phyloP scores from a whole-genome alignment of 2,329 filamentous ascomycete species.

The Leptographium flavum region DNA sequence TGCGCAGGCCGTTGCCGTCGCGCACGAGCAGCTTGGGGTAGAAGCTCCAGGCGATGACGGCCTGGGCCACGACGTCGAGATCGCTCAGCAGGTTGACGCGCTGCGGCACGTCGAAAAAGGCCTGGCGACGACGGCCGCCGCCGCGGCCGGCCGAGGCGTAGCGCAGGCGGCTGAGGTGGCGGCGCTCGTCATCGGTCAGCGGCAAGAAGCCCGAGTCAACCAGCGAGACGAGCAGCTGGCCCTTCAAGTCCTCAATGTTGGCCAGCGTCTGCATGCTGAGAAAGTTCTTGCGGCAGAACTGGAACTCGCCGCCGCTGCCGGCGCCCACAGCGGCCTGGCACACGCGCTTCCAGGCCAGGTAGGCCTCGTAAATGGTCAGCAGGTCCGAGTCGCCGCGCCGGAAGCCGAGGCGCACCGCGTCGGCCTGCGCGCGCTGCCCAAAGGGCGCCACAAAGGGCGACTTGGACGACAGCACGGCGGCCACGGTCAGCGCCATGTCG shows the following conservation, averaged over 20 bases:
- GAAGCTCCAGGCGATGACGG: constrained; percentile 85
- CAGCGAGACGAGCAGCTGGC: constrained; percentile 72
- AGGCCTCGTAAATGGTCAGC: constrained; percentile 87
- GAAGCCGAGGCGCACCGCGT: constrained; percentile 65
- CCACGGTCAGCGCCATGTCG: constrained; percentile 81
- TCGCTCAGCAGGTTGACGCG: constrained; percentile 62
- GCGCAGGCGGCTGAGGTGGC: constrained; percentile 52
- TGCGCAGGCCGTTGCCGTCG: constrained; percentile 74
- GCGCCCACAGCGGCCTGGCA: constrained; percentile 46
- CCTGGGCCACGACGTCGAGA: constrained; percentile 65
- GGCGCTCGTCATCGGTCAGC: constrained; percentile 59
- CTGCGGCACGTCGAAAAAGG: constrained; percentile 70
- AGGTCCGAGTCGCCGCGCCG: constrained; percentile 81
- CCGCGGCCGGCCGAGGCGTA: constrained; percentile 40
- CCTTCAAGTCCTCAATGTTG: constrained; percentile 92
- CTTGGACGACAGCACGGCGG: constrained; percentile 86
- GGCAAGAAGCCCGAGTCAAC: constrained; percentile 74
- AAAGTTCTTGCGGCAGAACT: constrained; percentile 92
- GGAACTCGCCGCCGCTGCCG: constrained; percentile 54
- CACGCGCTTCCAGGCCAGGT: constrained; percentile 73
- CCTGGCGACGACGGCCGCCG: constrained; percentile 46
- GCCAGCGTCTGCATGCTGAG: constrained; percentile 75
- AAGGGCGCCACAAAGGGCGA: constrained; percentile 84
- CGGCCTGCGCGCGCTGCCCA: constrained; percentile 68
- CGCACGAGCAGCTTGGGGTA: constrained; percentile 83